A percentile compares a stretch with the other conserved stretches of the same genome.
Evolutionary conservation across 169 alveolate species (phyloP).

Genomic region (Eimeria praecox): DNA sequence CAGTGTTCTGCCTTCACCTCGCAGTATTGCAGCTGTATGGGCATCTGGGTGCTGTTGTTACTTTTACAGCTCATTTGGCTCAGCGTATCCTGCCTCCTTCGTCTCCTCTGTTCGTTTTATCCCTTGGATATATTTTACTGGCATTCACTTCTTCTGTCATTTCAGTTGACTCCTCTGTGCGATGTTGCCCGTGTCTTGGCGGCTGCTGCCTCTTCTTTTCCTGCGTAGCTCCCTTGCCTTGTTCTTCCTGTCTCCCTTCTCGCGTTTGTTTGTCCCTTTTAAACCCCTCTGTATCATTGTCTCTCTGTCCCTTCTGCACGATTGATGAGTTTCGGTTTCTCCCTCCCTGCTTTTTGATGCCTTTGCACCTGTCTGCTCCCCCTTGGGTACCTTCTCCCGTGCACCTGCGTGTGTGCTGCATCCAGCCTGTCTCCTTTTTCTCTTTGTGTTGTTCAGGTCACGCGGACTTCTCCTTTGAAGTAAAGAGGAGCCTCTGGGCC

Average conservation of each 20-base stretch:
- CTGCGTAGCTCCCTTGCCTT: neutral
- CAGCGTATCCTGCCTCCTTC: neutral
- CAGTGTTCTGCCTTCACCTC: neutral
- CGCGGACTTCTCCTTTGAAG: conserved; percentile 97
- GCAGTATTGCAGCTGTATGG: neutral
- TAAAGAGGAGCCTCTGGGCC: conserved; percentile 95
- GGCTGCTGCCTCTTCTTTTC: neutral
- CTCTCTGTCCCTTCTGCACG: no score
- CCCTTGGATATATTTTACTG: neutral
- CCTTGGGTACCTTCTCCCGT: neutral
- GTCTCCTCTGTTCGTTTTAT: neutral
- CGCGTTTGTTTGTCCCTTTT: neutral
- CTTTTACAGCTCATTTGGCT: neutral
- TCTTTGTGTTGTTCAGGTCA: conserved; percentile 84
- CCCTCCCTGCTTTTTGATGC: neutral
- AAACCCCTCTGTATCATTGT: neutral
- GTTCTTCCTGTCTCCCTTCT: neutral
- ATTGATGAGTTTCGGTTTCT: no score
- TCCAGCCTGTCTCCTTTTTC: neutral
- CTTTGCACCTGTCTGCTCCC: neutral
- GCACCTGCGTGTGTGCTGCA: neutral
- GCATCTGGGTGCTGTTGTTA: neutral
- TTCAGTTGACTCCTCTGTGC: neutral
- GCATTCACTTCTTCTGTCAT: no score
- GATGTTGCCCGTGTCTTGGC: neutral